Base-by-base conservation (phyloP, 164 flowering plant species). In the Vitis riparia region DNA sequence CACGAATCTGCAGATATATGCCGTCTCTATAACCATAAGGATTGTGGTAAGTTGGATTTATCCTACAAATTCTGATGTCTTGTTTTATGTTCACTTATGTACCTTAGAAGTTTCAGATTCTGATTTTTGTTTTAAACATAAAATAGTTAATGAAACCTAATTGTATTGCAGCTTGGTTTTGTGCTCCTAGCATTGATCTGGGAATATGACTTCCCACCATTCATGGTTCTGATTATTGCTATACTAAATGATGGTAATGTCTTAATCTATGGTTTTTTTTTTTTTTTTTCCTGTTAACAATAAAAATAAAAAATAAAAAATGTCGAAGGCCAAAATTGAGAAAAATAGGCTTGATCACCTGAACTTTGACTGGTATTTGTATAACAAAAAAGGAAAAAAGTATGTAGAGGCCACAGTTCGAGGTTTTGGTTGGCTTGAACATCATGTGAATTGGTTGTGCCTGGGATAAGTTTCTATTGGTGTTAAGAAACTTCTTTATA, bases 171-270 rank as follows among this genome's bases (percentile, higher is more conserved):
- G 97, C 89, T 91, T 72, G 95, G 97, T 75, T 92, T 90, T 69
- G 82, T 83, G 37, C 95, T 91, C 51, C 85, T 92, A 23, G 85
- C 96, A 0, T 75, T 91, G 83, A 92, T 90, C 67, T 92, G 95
- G 97, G 84, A 92, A 74, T 92, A 86, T 59, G 97, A 92, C 81
- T 91, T 92, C 73, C 98, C 98, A 23, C 98, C 98, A 57, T 92
- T 92, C 84, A 92, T 91, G 96, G 94, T 92, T 68, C 83, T 92
- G 69, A 88, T 92, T 9, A 87, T 92, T 73, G 96, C 97, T 51
- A 89, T 90, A 68, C 74, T 92, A 48, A 92, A 92, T 81, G 97
- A 92, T 76, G 96, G 96, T 92, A 89, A 83, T 61, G 51, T 67
- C 53, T 60, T 67, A 72, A 51, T 14, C 53, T 59, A 8, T 55